Evolutionary conservation across 2,329 filamentous ascomycete genomes (phyloP).

Genomic region (Cytospora chrysosperma): DNA sequence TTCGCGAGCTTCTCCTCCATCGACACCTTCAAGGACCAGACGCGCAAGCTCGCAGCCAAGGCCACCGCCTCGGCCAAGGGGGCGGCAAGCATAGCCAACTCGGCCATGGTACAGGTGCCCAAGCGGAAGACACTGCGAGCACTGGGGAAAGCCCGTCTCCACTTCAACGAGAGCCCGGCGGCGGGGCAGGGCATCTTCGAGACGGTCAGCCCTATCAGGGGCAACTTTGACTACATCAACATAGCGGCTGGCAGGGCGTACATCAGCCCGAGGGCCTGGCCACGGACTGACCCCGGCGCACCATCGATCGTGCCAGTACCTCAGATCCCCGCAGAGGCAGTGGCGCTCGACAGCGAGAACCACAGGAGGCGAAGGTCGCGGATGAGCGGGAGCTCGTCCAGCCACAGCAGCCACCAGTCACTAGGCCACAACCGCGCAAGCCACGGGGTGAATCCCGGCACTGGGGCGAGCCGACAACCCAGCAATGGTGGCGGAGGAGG

Average conservation of each 20-base stretch:
- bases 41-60: conserved; percentile 17
- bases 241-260: not conserved
- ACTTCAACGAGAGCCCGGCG: conserved; percentile 9
- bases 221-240: conserved; percentile 2
- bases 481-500: not conserved
- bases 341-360: conserved; percentile 16
- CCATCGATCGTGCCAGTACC: conserved; percentile 1
- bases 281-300: conserved; percentile 2
- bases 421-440: not conserved
- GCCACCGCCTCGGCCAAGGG: conserved; percentile 19
- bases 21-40: conserved; percentile 17
- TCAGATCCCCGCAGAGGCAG: not conserved
- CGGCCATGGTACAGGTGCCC: conserved; percentile 11
- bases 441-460: not conserved
- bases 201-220: not conserved
- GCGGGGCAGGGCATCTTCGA: conserved; percentile 15
- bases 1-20: conserved; percentile 19
- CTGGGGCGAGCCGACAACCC: conserved; percentile 1
- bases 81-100: conserved; percentile 18
- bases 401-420: conserved; percentile 3
- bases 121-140: conserved; percentile 18
- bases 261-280: conserved; percentile 17
- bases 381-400: conserved; percentile 11
- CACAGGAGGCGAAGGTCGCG: conserved; percentile 9
- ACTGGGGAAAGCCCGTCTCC: conserved; percentile 12